Percentiles rank a stretch among this genome's conserved stretches.
Evolutionary conservation across 345 rosid species (phyloP).

Genomic region (Passiflora organensis): DNA sequence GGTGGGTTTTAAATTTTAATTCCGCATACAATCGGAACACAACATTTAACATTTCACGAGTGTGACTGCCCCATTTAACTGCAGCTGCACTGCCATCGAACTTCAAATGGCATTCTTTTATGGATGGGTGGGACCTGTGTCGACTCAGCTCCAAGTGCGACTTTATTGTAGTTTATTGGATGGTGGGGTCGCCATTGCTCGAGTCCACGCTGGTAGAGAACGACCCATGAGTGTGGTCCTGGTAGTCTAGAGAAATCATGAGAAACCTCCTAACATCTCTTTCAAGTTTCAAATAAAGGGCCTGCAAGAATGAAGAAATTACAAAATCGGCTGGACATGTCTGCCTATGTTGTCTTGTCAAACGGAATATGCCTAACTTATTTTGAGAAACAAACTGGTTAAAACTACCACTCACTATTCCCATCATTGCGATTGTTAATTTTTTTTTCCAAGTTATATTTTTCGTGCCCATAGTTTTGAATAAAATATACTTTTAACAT

Average conservation of each 20-base stretch:
- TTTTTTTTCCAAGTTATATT: too few relatives aligned
- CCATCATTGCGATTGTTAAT: too few relatives aligned
- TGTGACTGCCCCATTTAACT: too few relatives aligned
- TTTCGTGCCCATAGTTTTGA: neutral
- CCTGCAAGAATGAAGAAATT: neutral
- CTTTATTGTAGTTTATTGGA: neutral
- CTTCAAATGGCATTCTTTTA: neutral
- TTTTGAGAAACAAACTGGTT: neutral
- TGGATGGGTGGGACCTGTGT: constrained; percentile 9
- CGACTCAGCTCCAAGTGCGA: constrained; percentile 21
- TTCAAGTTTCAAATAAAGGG: neutral
- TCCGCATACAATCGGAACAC: too few relatives aligned
- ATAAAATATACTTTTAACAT: neutral
- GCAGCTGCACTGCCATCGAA: too few relatives aligned
- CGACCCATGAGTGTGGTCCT: neutral
- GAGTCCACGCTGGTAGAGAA: neutral
- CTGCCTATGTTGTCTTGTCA: neutral
- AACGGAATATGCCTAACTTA: neutral
- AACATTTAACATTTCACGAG: too few relatives aligned
- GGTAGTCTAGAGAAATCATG: neutral
- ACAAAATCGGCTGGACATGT: neutral
- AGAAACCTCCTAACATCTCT: neutral
- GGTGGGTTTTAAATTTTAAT: too few relatives aligned
- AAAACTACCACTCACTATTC: too few relatives aligned
- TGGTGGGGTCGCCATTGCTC: constrained; percentile 9